Percentiles rank a stretch among this genome's conserved stretches.
Evolutionary conservation across 2,329 filamentous ascomycete species (phyloP).

Genomic region (Emmonsiellopsis sp.): DNA sequence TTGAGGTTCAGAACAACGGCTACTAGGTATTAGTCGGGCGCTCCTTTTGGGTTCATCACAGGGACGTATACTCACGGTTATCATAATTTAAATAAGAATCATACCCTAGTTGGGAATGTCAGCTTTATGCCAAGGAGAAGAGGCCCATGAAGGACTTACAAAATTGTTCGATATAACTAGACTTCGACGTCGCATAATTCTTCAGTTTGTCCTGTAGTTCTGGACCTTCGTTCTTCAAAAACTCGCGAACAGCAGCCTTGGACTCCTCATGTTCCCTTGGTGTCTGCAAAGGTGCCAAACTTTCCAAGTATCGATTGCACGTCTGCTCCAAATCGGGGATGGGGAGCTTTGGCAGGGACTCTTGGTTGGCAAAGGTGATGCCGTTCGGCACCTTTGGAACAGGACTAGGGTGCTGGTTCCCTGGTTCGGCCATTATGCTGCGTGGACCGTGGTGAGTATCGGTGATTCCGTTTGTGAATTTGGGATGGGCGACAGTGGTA

Average conservation of each 20-base stretch:
- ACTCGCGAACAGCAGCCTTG: slow-evolving; percentile 69
- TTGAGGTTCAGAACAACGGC: slow-evolving; percentile 93
- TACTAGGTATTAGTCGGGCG: slow-evolving; percentile 11
- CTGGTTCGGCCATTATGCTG: slow-evolving; percentile 8
- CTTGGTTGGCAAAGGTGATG: slow-evolving; percentile 82
- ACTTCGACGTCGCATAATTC: slow-evolving; percentile 80
- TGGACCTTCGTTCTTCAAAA: slow-evolving; percentile 70
- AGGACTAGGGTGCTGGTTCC: slow-evolving; percentile 27
- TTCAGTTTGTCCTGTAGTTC: slow-evolving; percentile 81
- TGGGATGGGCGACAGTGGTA: slow-evolving; percentile 18
- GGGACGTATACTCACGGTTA: slow-evolving; percentile 49
- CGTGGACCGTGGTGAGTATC: slow-evolving; percentile 3
- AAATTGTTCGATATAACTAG: slow-evolving; percentile 97
- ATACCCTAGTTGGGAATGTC: slow-evolving; percentile 59
- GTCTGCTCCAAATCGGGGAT: slow-evolving; percentile 80
- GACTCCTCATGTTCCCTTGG: slow-evolving; percentile 77
- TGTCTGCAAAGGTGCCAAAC: slow-evolving; percentile 72
- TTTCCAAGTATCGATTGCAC: slow-evolving; percentile 68
- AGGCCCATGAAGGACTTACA: slow-evolving; percentile 52
- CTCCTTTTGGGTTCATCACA: neutral
- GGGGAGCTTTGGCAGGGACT: slow-evolving; percentile 80
- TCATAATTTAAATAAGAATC: slow-evolving; percentile 98
- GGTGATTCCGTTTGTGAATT: slow-evolving; percentile 3
- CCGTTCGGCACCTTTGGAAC: slow-evolving; percentile 49
- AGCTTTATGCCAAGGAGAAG: neutral